phyloP scores from a whole-genome alignment of 352 stramenopile genomes.

The Phytophthora litchii region DNA sequence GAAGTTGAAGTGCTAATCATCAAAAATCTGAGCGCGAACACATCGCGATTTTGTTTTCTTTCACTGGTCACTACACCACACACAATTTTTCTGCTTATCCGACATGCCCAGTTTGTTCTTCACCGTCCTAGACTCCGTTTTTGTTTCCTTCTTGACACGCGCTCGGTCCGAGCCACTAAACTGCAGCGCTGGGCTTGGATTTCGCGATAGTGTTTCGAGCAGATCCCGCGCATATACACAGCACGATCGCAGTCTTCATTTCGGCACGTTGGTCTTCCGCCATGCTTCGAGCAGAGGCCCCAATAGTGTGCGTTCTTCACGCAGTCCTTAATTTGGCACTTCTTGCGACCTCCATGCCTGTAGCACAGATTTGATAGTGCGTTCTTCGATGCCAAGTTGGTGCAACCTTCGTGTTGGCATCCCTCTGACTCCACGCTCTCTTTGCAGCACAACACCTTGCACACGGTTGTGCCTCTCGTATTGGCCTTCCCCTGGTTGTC shows the following conservation, averaged over 20 bases:
- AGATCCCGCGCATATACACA: slow-evolving; percentile 4
- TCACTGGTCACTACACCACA: slow-evolving; percentile 11
- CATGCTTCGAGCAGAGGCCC: slow-evolving; percentile 6
- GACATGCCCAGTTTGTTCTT: neutral
- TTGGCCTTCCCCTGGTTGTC: neutral
- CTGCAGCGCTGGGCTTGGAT: neutral
- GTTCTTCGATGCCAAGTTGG: slow-evolving; percentile 1
- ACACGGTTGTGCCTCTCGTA: neutral
- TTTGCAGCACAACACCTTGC: slow-evolving; percentile 14
- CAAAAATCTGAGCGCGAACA: slow-evolving; percentile 25
- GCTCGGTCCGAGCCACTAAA: neutral
- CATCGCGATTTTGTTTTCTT: slow-evolving; percentile 18
- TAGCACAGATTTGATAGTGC: neutral
- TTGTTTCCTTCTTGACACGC: neutral
- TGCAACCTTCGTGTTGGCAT: slow-evolving; percentile 6
- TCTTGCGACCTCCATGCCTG: neutral
- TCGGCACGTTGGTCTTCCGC: slow-evolving; percentile 6
- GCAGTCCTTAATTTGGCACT: slow-evolving; percentile 2
- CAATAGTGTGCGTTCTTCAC: neutral
- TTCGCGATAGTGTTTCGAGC: neutral
- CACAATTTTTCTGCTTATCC: slow-evolving; percentile 12
- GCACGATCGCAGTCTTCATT: slow-evolving; percentile 8
- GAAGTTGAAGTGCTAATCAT: slow-evolving; percentile 23
- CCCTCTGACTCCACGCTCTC: neutral
- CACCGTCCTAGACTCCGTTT: neutral